Conservation (phyloP, 139 green algal species). For the Trebouxia sp. region DNA sequence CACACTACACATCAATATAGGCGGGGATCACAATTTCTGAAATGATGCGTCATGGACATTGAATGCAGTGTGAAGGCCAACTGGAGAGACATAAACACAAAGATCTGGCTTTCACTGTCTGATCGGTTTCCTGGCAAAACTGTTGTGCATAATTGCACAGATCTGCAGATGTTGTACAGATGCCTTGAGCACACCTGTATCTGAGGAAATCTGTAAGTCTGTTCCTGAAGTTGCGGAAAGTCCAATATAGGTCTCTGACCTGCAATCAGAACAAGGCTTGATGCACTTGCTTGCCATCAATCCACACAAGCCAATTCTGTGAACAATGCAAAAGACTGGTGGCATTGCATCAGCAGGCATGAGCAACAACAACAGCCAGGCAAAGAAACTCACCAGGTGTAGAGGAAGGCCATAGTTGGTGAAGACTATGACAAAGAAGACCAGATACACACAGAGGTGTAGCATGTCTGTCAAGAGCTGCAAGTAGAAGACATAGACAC, state of each 20-base stretch:
- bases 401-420: constrained; percentile 94
- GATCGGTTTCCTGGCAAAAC: no score
- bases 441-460: constrained; percentile 94
- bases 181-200: constrained; percentile 77
- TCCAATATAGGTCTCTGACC: constrained; percentile 94
- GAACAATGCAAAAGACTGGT: no score
- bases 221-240: constrained; percentile 92
- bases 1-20: no score
- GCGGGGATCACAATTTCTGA: no score
- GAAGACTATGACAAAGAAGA: constrained; percentile 98
- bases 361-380: background rate
- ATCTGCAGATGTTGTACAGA: no score
- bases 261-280: constrained; percentile 33
- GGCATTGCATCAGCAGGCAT: background rate
- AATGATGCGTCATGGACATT: no score
- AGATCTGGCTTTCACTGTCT: no score
- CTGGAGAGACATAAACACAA: no score
- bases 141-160: background rate
- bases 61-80: no score
- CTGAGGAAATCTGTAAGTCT: constrained; percentile 92
- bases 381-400: constrained; percentile 75
- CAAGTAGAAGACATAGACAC: constrained; percentile 94
- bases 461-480: constrained; percentile 96
- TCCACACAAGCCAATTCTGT: background rate
- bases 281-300: no score